Percentiles rank a stretch among this genome's conserved stretches.
Conservation (phyloP, 2,329 filamentous ascomycete species). For the Pseudodiploospora longispora region DNA sequence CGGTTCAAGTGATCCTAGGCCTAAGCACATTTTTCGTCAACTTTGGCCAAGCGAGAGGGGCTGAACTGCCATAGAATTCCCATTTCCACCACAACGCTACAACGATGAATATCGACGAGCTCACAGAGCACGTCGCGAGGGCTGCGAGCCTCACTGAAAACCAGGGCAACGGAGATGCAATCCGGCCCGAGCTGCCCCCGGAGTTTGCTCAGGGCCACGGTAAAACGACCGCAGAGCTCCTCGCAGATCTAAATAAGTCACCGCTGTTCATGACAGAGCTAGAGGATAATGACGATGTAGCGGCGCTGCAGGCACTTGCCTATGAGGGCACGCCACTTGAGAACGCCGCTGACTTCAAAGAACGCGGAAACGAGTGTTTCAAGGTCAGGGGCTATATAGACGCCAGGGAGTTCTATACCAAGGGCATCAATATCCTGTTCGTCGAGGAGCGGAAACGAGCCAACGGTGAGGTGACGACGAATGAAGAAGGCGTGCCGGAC, state of each 20-base stretch:
- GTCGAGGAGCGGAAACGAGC: conserved; percentile 52
- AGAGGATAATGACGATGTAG: conserved; percentile 75
- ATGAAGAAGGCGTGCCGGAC: conserved; percentile 22
- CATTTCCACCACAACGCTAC: background rate
- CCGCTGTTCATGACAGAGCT: conserved; percentile 96
- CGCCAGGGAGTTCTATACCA: conserved; percentile 84
- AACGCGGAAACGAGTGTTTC: conserved; percentile 88
- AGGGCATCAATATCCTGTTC: conserved; percentile 68
- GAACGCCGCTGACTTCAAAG: conserved; percentile 75
- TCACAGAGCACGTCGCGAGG: conserved; percentile 33
- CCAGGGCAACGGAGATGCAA: conserved; percentile 14
- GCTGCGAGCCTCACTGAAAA: conserved; percentile 17
- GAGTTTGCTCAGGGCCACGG: conserved; percentile 29
- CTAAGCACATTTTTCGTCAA: too few species aligned
- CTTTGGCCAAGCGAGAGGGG: too few species aligned
- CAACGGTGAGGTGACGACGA: conserved; percentile 25
- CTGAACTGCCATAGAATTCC: conserved; percentile 3
- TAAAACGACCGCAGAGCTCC: conserved; percentile 47
- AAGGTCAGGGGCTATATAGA: conserved; percentile 65
- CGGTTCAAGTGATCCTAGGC: too few species aligned
- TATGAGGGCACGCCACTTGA: conserved; percentile 88
- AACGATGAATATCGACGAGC: conserved; percentile 34
- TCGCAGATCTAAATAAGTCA: conserved; percentile 49
- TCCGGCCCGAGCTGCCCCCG: conserved; percentile 38
- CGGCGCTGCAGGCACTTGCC: conserved; percentile 80